Conservation (phyloP, 2,329 filamentous ascomycete species). For the Albophoma yamanashiensis region DNA sequence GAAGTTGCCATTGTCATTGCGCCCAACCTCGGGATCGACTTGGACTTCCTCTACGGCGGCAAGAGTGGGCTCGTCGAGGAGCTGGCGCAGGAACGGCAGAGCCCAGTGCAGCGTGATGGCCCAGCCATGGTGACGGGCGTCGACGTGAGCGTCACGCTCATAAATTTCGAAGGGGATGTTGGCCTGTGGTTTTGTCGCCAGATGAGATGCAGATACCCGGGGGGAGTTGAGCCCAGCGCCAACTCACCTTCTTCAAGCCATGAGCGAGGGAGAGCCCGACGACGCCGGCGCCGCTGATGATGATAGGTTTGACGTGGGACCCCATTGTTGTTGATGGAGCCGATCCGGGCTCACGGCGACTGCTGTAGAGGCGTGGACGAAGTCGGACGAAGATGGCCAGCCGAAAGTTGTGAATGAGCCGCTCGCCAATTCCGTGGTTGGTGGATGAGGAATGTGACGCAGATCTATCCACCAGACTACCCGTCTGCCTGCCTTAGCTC, state of each 20-base stretch:
- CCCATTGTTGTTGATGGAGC: constrained; percentile 1
- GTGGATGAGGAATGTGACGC: not conserved
- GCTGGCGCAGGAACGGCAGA: constrained; percentile 20
- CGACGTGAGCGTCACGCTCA: constrained; percentile 17
- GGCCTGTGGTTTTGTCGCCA: constrained; percentile 9
- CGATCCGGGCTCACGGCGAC: not conserved
- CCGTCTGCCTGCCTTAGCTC: not conserved
- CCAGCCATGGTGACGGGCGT: constrained; percentile 37
- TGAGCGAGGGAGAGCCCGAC: constrained; percentile 26
- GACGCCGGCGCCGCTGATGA: constrained; percentile 26
- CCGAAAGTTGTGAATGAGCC: not conserved
- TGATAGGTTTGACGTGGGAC: constrained; percentile 12
- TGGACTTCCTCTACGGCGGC: constrained; percentile 14
- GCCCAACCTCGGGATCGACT: constrained; percentile 25
- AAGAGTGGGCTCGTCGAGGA: constrained; percentile 13
- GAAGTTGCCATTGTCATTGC: constrained; percentile 26
- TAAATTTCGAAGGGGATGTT: constrained; percentile 19
- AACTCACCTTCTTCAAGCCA: constrained; percentile 21
- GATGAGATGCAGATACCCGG: not conserved
- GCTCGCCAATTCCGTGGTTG: not conserved
- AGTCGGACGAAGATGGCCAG: not conserved
- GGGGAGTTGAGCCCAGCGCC: no score
- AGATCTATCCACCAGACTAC: not conserved
- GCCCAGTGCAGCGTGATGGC: constrained; percentile 51
- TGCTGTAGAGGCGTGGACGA: not conserved